Base-by-base conservation (phyloP, 345 rosid genomes). In the Hibiscus syriacus region DNA sequence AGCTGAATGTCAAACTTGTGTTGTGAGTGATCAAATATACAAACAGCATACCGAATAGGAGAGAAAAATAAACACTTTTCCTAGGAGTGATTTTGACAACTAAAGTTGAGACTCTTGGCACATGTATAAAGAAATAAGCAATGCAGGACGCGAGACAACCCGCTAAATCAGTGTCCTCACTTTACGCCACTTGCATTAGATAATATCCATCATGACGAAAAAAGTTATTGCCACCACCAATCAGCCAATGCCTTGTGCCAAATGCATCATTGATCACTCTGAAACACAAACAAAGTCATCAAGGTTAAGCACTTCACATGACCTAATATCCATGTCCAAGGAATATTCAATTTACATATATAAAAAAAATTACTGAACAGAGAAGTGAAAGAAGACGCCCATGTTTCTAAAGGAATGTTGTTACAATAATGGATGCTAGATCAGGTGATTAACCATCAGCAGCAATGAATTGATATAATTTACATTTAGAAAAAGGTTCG, bases 71-170 rank as follows among this genome's bases (percentile, higher is more conserved):
- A 39, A 39, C 6, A 6, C 50, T 23, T 62, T 13, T 13, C 55
- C 55, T 19, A 19, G 26, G n/a, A 12, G 50, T 54, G 64, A 14
- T 54, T 23, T 20, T 53, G 49, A 67, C 61, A 67, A 4, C 0
- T n/a, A n/a, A 39, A 61, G 9, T 41, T 17, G 19, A 9, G 5
- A 13, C 17, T 12, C 12, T 16, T 9, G 5, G 39, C 68, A 6
- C 36, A 58, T 9, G 29, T 4, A 46, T 8, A 49, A 49, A 49
- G 23, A 46, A 19, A 76, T 32, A 67, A 29, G n/a, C 64, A 60
- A 82, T 79, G 96, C 92, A 89, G 98, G 96, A 89, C 82, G 94
- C 86, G 32, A 54, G 80, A 83, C 85, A 82, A 85, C 75, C 34
- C 27, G 84, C 56, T 55, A 48, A 56, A 72, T 81, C 80, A 85